Percentiles rank a stretch among this genome's conserved stretches.
These are phyloP conservation scores for Pestalotiopsis fici DNA, from an alignment of 2,329 filamentous ascomycete species.

Conservation along the genomic window DNA sequence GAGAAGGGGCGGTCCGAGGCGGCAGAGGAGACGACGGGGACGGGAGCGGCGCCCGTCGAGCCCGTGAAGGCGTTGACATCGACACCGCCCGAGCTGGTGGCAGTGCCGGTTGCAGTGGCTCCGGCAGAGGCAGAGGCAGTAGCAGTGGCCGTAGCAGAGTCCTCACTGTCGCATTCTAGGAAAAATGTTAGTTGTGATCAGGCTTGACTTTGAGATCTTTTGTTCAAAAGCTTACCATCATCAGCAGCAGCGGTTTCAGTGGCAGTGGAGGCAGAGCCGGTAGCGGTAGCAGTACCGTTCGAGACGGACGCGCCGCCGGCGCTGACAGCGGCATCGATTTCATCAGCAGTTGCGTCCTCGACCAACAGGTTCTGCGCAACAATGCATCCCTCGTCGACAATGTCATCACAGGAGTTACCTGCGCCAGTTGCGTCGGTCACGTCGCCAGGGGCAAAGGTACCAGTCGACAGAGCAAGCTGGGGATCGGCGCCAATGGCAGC, in stretches of 20 bases:
- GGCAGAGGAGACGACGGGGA: conserved; percentile 38
- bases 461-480: conserved; percentile 58
- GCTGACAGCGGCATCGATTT: conserved; percentile 53
- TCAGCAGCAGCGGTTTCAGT: conserved; percentile 12
- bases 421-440: conserved; percentile 44
- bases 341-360: conserved; percentile 51
- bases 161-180: conserved; percentile 2
- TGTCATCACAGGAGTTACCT: conserved; percentile 57
- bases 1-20: conserved; percentile 43
- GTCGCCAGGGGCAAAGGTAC: conserved; percentile 64
- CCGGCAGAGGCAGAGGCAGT: not conserved
- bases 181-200: not conserved
- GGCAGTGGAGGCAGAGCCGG: conserved; percentile 10
- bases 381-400: conserved; percentile 56
- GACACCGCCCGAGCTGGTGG: conserved; percentile 21
- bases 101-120: conserved; percentile 8
- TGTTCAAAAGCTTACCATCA: conserved; percentile 8
- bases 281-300: conserved; percentile 2
- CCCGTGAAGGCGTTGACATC: conserved; percentile 49
- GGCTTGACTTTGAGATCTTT: not conserved
- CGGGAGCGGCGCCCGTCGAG: conserved; percentile 40
- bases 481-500: conserved; percentile 63
- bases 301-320: conserved; percentile 19
- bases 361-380: conserved; percentile 55
- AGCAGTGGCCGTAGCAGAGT: conserved; percentile 13